Evolutionary conservation across 2,329 filamentous ascomycete species (phyloP).

Genomic region (Stemphylium vesicarium): DNA sequence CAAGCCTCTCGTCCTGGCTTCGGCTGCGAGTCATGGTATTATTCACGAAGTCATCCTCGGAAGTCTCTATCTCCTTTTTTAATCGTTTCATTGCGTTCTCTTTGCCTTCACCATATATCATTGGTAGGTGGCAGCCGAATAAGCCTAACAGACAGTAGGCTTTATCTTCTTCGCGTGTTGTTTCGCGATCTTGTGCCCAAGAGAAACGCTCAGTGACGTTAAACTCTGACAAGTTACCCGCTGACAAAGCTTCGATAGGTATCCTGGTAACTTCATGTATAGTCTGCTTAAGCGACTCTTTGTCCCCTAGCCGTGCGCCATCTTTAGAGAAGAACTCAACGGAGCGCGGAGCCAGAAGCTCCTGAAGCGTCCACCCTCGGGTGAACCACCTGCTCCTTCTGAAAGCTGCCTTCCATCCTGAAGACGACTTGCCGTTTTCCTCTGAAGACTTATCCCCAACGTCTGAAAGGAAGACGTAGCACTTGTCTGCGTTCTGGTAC

Average conservation of each 20-base stretch:
- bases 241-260: conserved; percentile 10
- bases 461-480: conserved; percentile 29
- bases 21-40: conserved; percentile 8
- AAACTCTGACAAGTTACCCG: conserved; percentile 6
- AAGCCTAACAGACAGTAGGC: conserved; percentile 25
- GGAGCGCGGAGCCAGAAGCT: conserved; percentile 18
- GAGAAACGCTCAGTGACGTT: conserved; percentile 20
- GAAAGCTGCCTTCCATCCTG: conserved; percentile 8
- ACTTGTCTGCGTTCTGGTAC: conserved; percentile 19
- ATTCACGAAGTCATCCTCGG: no score
- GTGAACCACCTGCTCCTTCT: conserved; percentile 22
- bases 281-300: conserved; percentile 1
- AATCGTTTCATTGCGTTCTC: conserved; percentile 19
- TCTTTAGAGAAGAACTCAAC: conserved; percentile 24
- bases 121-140: conserved; percentile 13
- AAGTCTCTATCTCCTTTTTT: conserved; percentile 8
- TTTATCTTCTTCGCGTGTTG: conserved; percentile 25
- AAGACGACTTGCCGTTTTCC: neutral
- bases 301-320: conserved; percentile 9
- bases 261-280: conserved; percentile 19
- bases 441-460: neutral
- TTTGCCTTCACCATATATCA: conserved; percentile 23
- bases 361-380: conserved; percentile 28
- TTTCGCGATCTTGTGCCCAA: conserved; percentile 32
- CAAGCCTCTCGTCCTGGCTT: conserved; percentile 5